Evolutionary conservation across 208 protist species (phyloP).

Genomic region (Borovskyia barvae): DNA sequence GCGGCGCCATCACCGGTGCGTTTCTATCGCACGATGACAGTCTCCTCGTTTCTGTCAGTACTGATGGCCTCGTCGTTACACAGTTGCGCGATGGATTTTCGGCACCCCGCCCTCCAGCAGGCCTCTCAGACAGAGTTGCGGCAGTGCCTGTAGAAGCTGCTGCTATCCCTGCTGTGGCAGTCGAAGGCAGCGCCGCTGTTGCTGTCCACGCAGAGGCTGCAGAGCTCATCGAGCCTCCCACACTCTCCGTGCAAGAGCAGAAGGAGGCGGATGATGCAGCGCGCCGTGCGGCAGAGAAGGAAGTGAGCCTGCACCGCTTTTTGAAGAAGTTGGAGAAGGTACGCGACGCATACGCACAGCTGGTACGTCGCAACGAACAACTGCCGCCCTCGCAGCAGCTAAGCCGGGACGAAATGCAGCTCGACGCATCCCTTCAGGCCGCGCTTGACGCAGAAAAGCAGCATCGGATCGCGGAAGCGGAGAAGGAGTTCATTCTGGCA

Average conservation of each 20-base stretch:
- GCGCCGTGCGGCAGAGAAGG: constrained; percentile 43
- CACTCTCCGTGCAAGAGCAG: constrained; percentile 89
- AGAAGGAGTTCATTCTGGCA: constrained; percentile 74
- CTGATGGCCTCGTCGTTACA: constrained; percentile 90
- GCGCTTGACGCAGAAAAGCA: constrained; percentile 71
- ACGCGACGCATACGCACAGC: constrained; percentile 49
- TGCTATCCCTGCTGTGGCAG: not conserved
- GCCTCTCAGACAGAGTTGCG: not conserved
- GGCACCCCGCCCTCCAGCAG: constrained; percentile 2
- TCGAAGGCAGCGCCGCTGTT: not conserved
- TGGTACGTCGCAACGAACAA: constrained; percentile 77
- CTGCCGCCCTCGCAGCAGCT: constrained; percentile 53
- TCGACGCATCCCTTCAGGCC: constrained; percentile 84
- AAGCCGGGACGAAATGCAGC: constrained; percentile 55
- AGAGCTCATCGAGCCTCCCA: constrained; percentile 6
- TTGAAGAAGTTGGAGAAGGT: constrained; percentile 56
- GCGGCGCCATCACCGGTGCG: constrained; percentile 48
- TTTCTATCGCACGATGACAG: constrained; percentile 82
- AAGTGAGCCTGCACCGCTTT: constrained; percentile 78
- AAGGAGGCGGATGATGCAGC: constrained; percentile 92
- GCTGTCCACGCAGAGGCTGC: not conserved
- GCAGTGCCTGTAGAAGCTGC: not conserved
- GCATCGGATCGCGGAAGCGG: constrained; percentile 61
- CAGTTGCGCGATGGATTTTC: constrained; percentile 46
- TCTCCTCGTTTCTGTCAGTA: constrained; percentile 82